Conservation (phyloP, 83 land plant species). For the Picea engelmannii region DNA sequence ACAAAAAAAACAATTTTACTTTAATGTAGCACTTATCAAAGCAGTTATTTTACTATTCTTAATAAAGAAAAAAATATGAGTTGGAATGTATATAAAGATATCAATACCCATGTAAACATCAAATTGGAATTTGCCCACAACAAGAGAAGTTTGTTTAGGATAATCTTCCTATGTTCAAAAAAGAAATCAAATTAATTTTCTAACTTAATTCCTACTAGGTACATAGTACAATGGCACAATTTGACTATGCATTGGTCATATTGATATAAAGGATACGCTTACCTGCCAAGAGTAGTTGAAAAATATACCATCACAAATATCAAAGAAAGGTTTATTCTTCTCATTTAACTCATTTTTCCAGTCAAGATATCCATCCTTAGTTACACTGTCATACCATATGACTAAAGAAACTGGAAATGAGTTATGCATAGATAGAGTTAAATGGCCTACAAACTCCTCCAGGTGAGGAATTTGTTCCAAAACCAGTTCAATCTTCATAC, state of each 20-base stretch:
- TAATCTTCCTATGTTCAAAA: slow-evolving; percentile 44
- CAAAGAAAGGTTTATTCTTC: slow-evolving; percentile 82
- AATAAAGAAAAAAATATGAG: no score
- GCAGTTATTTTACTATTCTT: no score
- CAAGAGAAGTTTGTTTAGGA: slow-evolving; percentile 53
- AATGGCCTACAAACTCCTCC: slow-evolving; percentile 59
- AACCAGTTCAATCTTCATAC: slow-evolving; percentile 70
- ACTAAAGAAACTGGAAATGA: neutral
- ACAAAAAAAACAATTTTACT: no score
- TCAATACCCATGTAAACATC: slow-evolving; percentile 96
- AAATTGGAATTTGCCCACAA: slow-evolving; percentile 70
- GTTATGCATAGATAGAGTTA: slow-evolving; percentile 60
- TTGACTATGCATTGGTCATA: neutral
- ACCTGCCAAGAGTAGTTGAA: slow-evolving; percentile 86
- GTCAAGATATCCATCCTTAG: slow-evolving; percentile 63
- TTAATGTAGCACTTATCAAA: no score
- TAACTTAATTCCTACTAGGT: neutral
- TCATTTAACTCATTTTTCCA: slow-evolving; percentile 84
- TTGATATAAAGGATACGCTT: neutral
- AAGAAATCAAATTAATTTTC: neutral
- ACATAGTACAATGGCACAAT: neutral
- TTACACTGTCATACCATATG: slow-evolving; percentile 94
- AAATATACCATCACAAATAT: slow-evolving; percentile 83
- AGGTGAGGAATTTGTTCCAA: slow-evolving; percentile 36
- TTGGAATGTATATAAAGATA: slow-evolving; percentile 37